phyloP scores from a whole-genome alignment of 2,329 filamentous ascomycete genomes.

The Fusarium bulbicola region DNA sequence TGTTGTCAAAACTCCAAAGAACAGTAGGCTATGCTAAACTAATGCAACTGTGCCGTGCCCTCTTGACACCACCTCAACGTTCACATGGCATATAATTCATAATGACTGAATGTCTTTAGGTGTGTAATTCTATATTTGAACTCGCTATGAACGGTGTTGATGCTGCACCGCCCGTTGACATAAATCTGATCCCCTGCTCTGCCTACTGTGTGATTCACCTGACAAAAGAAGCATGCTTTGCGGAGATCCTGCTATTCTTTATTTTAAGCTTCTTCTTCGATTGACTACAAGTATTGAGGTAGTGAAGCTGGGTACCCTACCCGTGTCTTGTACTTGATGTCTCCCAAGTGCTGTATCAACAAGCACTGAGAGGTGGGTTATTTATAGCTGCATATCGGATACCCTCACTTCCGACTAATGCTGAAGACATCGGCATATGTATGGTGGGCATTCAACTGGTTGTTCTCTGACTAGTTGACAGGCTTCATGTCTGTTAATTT shows the following conservation, averaged over 20 bases:
- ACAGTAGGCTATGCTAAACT: not conserved
- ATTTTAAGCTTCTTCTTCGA: not conserved
- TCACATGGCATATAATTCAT: slow-evolving; percentile 14
- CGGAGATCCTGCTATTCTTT: not conserved
- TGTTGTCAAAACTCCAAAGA: not conserved
- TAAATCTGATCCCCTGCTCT: not conserved
- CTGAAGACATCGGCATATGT: not conserved
- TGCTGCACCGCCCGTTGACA: not conserved
- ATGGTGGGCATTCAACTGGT: not conserved
- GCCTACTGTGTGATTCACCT: not conserved
- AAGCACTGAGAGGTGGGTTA: not conserved
- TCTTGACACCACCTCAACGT: not conserved
- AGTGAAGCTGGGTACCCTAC: not conserved
- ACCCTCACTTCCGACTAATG: not conserved
- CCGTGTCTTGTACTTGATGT: not conserved
- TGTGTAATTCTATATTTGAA: not conserved
- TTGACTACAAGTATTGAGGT: not conserved
- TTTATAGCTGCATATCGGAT: not conserved
- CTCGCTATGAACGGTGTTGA: not conserved
- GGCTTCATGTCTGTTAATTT: not conserved
- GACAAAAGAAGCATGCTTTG: slow-evolving; percentile 33
- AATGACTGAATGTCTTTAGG: not conserved
- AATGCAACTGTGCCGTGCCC: not conserved
- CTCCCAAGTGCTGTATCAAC: not conserved
- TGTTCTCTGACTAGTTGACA: not conserved